phyloP scores from a whole-genome alignment of 768 basidiomycete genomes.

The Asterophora lycoperdoides region DNA sequence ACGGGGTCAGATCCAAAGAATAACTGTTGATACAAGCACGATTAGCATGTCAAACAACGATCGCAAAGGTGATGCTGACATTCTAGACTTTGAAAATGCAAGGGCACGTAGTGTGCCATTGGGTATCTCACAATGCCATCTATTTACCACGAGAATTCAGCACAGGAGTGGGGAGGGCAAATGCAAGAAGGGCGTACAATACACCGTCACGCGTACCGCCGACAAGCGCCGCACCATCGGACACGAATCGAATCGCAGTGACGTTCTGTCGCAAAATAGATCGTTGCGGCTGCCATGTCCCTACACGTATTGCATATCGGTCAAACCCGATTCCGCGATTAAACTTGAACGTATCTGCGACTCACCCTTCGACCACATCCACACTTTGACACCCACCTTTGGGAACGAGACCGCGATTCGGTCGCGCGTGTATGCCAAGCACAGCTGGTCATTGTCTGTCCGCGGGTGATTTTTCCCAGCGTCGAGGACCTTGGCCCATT shows the following conservation, averaged over 20 bases:
- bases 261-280: slow-evolving; percentile 63
- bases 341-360: neutral
- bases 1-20: slow-evolving; percentile 48
- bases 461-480: slow-evolving; percentile 35
- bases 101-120: slow-evolving; percentile 62
- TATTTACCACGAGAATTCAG: slow-evolving; percentile 22
- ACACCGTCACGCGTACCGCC: slow-evolving; percentile 71
- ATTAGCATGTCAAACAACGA: neutral
- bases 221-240: slow-evolving; percentile 57
- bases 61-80: slow-evolving; percentile 36
- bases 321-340: slow-evolving; percentile 5
- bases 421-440: slow-evolving; percentile 53
- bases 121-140: slow-evolving; percentile 67
- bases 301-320: slow-evolving; percentile 26
- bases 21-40: slow-evolving; percentile 30
- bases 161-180: neutral
- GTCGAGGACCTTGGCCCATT: slow-evolving; percentile 52
- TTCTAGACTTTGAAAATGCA: slow-evolving; percentile 52
- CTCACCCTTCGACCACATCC: slow-evolving; percentile 56
- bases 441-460: slow-evolving; percentile 36
- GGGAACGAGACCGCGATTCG: slow-evolving; percentile 62
- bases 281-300: slow-evolving; percentile 60
- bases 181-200: slow-evolving; percentile 38
- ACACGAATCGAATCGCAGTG: slow-evolving; percentile 58
- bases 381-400: slow-evolving; percentile 57